Percentiles rank a stretch among this genome's conserved stretches.
Conservation (phyloP, 192 early-diverging fungal species). For the Podila clonocystis region DNA sequence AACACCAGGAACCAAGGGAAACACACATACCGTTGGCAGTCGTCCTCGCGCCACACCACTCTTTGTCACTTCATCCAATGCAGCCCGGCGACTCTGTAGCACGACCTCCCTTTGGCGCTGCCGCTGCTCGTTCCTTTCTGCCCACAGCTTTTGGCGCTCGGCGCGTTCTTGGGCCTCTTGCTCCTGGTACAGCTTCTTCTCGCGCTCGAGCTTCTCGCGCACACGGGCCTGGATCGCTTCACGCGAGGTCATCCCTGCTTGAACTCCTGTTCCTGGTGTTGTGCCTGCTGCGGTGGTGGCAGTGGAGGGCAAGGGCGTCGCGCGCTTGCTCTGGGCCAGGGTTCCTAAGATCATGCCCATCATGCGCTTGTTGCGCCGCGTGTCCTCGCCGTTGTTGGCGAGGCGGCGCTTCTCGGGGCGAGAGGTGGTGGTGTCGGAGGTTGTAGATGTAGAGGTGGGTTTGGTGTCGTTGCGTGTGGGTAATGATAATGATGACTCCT, state of each 20-base stretch:
- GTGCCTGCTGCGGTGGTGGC: not conserved
- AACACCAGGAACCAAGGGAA: not conserved
- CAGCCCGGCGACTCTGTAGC: too few relatives aligned
- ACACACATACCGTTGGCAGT: not conserved
- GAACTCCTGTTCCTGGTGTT: not conserved
- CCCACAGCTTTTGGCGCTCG: constrained; percentile 13
- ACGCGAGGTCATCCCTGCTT: constrained; percentile 14
- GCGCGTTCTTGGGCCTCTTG: constrained; percentile 4
- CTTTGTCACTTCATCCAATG: not conserved
- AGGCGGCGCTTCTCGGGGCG: constrained; percentile 4
- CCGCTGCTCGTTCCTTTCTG: not conserved
- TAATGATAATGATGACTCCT: too few relatives aligned
- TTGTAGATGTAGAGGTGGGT: not conserved
- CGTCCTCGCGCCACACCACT: too few relatives aligned
- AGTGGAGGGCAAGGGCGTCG: not conserved
- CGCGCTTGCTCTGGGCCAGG: constrained; percentile 27
- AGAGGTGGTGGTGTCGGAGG: constrained; percentile 4
- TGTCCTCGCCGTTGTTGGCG: constrained; percentile 22
- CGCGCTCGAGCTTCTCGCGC: constrained; percentile 24
- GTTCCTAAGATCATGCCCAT: constrained; percentile 51
- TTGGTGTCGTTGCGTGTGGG: not conserved
- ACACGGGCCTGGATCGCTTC: constrained; percentile 37
- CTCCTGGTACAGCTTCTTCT: constrained; percentile 24
- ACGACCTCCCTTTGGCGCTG: not conserved
- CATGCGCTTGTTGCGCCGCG: constrained; percentile 30